Evolutionary conservation across 805 yeast genomes (phyloP).

Genomic region (Komagataella ulmi): DNA sequence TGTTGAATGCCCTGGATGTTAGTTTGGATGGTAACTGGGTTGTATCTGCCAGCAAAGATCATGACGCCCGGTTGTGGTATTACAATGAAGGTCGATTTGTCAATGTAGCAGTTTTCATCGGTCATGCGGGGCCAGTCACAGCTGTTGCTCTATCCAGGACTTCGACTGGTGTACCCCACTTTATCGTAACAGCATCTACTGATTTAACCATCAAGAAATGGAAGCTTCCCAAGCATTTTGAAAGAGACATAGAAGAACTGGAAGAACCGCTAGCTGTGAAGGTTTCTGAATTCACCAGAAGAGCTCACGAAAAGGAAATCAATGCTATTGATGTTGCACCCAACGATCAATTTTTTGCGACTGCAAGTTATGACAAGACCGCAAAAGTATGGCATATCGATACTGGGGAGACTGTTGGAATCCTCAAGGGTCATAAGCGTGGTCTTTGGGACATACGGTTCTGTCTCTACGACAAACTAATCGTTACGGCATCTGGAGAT

Average conservation of each 20-base stretch:
- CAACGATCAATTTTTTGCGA: slow-evolving; percentile 75
- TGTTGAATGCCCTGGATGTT: slow-evolving; percentile 69
- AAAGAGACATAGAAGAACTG: slow-evolving; percentile 7
- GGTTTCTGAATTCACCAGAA: slow-evolving; percentile 74
- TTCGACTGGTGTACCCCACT: slow-evolving; percentile 38
- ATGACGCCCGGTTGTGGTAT: slow-evolving; percentile 78
- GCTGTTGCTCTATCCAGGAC: slow-evolving; percentile 66
- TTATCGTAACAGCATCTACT: slow-evolving; percentile 68
- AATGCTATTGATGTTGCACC: slow-evolving; percentile 86
- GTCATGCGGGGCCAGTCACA: slow-evolving; percentile 81
- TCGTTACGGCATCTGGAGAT: slow-evolving; percentile 87
- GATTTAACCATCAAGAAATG: slow-evolving; percentile 83
- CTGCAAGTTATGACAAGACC: slow-evolving; percentile 89
- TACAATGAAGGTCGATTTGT: slow-evolving; percentile 27
- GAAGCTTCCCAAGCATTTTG: slow-evolving; percentile 40
- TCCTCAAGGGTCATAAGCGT: slow-evolving; percentile 81
- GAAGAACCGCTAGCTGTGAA: slow-evolving; percentile 24
- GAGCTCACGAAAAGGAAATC: slow-evolving; percentile 95
- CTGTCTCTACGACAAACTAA: slow-evolving; percentile 61
- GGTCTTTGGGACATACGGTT: slow-evolving; percentile 90
- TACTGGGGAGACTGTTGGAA: slow-evolving; percentile 78
- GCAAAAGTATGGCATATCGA: slow-evolving; percentile 82
- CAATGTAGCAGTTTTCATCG: slow-evolving; percentile 53
- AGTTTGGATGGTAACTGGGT: slow-evolving; percentile 80
- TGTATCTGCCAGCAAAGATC: slow-evolving; percentile 86